phyloP scores from a whole-genome alignment of 2,329 filamentous ascomycete species.

The Aspergillus amoenus region DNA sequence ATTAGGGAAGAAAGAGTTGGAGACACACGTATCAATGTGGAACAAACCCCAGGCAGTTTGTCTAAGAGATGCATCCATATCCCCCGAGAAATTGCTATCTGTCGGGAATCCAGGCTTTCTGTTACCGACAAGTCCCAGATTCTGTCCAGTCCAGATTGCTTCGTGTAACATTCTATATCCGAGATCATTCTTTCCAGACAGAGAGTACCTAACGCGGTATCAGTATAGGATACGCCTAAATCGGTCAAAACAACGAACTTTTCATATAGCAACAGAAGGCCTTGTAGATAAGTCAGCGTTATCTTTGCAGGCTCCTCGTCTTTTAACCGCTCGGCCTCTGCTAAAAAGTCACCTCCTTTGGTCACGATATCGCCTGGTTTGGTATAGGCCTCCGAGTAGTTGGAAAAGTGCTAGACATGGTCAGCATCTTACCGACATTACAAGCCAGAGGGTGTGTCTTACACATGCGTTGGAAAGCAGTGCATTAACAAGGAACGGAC shows the following conservation, averaged over 20 bases:
- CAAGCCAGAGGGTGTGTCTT: slow-evolving; percentile 10
- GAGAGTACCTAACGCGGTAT: slow-evolving; percentile 31
- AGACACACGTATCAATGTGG: slow-evolving; percentile 38
- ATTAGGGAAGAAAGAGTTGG: background rate
- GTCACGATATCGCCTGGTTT: slow-evolving; percentile 37
- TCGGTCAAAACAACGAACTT: slow-evolving; percentile 18
- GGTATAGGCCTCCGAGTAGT: slow-evolving; percentile 40
- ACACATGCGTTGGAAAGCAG: slow-evolving; percentile 65
- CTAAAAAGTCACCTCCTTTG: slow-evolving; percentile 37
- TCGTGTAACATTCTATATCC: slow-evolving; percentile 40
- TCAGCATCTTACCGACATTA: background rate
- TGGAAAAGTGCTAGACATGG: slow-evolving; percentile 34
- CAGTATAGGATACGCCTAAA: background rate
- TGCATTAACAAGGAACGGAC: slow-evolving; percentile 83
- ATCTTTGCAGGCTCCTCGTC: slow-evolving; percentile 22
- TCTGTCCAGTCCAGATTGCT: slow-evolving; percentile 35
- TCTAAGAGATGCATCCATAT: slow-evolving; percentile 32
- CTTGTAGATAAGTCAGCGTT: slow-evolving; percentile 34
- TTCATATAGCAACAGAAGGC: slow-evolving; percentile 37
- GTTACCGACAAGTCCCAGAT: slow-evolving; percentile 32
- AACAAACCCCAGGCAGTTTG: slow-evolving; percentile 40
- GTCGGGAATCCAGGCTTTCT: slow-evolving; percentile 20
- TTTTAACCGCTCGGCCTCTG: slow-evolving; percentile 36
- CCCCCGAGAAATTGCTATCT: slow-evolving; percentile 23
- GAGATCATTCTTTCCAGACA: slow-evolving; percentile 36